Conservation (phyloP, 2,329 filamentous ascomycete genomes). For the Exophiala viscosa region DNA sequence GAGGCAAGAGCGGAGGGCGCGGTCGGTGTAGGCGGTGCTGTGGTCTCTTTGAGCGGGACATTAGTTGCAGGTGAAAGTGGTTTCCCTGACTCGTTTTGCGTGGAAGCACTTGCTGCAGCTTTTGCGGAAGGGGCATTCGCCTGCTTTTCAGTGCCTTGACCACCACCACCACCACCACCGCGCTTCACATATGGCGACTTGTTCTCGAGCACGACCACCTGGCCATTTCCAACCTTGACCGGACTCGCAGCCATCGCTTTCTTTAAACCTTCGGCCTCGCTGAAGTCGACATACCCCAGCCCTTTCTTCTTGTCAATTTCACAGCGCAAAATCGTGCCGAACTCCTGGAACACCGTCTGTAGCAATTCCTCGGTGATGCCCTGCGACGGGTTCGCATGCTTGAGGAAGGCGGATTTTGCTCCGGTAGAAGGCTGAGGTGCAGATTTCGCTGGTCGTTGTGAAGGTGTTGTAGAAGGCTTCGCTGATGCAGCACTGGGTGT, state of each 20-base stretch:
- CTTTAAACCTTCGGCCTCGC: conserved; percentile 65
- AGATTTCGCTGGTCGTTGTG: conserved; percentile 29
- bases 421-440: conserved; percentile 39
- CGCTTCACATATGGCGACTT: conserved; percentile 41
- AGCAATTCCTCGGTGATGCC: conserved; percentile 82
- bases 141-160: conserved; percentile 1
- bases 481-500: conserved; percentile 15
- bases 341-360: conserved; percentile 67
- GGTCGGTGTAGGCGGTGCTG: not conserved
- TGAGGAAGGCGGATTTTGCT: conserved; percentile 68
- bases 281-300: conserved; percentile 89
- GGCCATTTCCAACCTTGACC: conserved; percentile 75
- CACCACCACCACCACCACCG: conserved; percentile 5
- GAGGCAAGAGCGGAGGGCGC: not conserved
- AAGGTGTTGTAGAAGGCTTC: conserved; percentile 9
- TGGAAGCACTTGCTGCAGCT: conserved; percentile 3
- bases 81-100: not conserved
- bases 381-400: conserved; percentile 82
- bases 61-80: conserved; percentile 12
- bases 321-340: conserved; percentile 71
- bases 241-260: conserved; percentile 80
- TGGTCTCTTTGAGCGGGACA: not conserved
- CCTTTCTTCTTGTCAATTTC: conserved; percentile 95
- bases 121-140: conserved; percentile 2
- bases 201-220: conserved; percentile 80